Conservation (phyloP, 148 eudicot genomes). For the Rheum nobile region DNA sequence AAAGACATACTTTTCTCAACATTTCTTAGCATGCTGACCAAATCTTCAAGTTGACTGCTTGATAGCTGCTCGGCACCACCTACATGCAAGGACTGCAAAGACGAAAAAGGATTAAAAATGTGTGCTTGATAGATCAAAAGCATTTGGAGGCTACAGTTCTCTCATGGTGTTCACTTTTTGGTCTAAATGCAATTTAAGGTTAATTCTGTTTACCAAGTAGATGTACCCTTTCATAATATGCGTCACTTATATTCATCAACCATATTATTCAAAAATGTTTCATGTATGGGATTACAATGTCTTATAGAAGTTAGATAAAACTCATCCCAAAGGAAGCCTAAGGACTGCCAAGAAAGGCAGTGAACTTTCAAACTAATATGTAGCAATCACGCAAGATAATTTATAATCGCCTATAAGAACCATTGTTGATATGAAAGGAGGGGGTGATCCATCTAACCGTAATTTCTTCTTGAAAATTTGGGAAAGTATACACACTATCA, state of each 20-base stretch:
- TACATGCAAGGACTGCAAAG: constrained; percentile 37
- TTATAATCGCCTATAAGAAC: too few species aligned
- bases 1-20: constrained; percentile 64
- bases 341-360: background rate
- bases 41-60: constrained; percentile 43
- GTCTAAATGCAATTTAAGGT: background rate
- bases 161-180: background rate
- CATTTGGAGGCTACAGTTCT: background rate
- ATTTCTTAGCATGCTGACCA: constrained; percentile 72
- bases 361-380: too few species aligned
- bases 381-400: too few species aligned
- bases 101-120: background rate
- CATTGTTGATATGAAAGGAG: too few species aligned
- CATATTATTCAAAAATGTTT: too few species aligned
- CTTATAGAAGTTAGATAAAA: background rate
- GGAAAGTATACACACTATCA: too few species aligned
- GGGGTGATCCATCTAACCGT: too few species aligned
- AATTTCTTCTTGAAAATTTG: too few species aligned
- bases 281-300: background rate
- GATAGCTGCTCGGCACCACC: constrained; percentile 32
- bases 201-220: background rate
- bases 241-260: background rate
- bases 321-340: background rate
- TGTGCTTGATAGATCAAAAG: background rate
- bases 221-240: background rate